A percentile compares a stretch with the other conserved stretches of the same genome.
These are phyloP conservation scores for Linnemannia zychae DNA, from an alignment of 192 early-diverging fungal genomes.

Conservation along the genomic window DNA sequence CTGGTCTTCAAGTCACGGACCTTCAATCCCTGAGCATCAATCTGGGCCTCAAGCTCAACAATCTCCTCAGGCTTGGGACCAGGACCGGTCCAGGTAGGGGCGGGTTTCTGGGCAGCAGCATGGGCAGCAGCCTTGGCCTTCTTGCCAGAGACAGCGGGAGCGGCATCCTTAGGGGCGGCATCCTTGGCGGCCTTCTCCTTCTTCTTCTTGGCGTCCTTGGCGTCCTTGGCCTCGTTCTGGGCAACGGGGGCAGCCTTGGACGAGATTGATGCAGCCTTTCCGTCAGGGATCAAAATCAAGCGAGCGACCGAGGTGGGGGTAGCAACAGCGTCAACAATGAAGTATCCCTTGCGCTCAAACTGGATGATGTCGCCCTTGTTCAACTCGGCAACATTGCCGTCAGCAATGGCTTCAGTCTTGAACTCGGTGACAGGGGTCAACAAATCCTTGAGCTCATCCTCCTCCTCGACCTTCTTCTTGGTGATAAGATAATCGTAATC, in stretches of 20 bases:
- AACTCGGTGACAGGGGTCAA: constrained; percentile 91
- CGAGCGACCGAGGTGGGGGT: constrained; percentile 66
- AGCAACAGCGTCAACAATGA: constrained; percentile 81
- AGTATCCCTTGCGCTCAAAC: constrained; percentile 97
- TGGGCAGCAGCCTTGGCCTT: constrained; percentile 53
- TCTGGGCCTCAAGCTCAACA: constrained; percentile 53
- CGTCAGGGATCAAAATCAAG: constrained; percentile 94
- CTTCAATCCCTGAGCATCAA: constrained; percentile 41
- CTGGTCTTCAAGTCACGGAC: constrained; percentile 43
- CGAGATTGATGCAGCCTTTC: constrained; percentile 80
- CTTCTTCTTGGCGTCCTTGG: constrained; percentile 53
- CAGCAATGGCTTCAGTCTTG: constrained; percentile 72
- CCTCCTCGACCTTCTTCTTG: constrained; percentile 97
- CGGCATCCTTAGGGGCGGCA: background rate
- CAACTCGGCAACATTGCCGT: constrained; percentile 75
- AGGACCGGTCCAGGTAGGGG: constrained; percentile 39
- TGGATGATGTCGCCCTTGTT: constrained; percentile 89
- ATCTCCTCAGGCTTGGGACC: constrained; percentile 44
- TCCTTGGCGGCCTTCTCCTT: constrained; percentile 41
- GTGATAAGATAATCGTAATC: constrained; percentile 99
- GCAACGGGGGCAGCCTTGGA: constrained; percentile 69
- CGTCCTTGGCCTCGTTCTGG: constrained; percentile 36
- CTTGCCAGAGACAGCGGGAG: constrained; percentile 40
- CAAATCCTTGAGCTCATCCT: constrained; percentile 85
- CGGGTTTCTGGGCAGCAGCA: constrained; percentile 37